Conservation (phyloP, 768 basidiomycete species). For the Omphalotus guepiniiformis region DNA sequence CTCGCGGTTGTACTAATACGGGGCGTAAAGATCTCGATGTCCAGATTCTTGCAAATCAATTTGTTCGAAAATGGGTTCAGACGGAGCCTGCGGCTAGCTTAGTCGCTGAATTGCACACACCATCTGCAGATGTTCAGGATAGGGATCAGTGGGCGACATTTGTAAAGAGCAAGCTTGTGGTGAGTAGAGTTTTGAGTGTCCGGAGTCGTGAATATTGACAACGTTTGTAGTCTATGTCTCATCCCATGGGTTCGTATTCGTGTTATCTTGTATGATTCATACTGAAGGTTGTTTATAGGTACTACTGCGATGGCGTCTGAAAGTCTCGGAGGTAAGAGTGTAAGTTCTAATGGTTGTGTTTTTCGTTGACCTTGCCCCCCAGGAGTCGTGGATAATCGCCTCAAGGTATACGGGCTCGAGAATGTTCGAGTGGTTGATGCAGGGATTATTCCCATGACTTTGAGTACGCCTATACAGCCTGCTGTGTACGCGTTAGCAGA, state of each 20-base stretch:
- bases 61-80: neutral
- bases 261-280: too few relatives aligned
- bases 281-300: too few relatives aligned
- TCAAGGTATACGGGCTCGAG: constrained; percentile 36
- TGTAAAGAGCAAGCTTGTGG: neutral
- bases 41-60: neutral
- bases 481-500: neutral
- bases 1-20: neutral
- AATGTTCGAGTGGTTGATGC: constrained; percentile 34
- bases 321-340: neutral
- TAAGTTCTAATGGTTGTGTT: neutral
- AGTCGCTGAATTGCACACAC: neutral
- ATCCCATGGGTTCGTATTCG: too few relatives aligned
- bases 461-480: neutral
- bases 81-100: neutral
- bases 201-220: neutral
- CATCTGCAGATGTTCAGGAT: neutral
- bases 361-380: neutral
- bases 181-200: neutral
- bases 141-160: neutral
- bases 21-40: neutral
- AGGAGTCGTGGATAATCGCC: constrained; percentile 28
- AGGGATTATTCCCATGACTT: constrained; percentile 1
- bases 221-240: neutral
- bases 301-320: neutral